Conservation (phyloP, 352 stramenopile species). For the Phytophthora fragariaefolia region DNA sequence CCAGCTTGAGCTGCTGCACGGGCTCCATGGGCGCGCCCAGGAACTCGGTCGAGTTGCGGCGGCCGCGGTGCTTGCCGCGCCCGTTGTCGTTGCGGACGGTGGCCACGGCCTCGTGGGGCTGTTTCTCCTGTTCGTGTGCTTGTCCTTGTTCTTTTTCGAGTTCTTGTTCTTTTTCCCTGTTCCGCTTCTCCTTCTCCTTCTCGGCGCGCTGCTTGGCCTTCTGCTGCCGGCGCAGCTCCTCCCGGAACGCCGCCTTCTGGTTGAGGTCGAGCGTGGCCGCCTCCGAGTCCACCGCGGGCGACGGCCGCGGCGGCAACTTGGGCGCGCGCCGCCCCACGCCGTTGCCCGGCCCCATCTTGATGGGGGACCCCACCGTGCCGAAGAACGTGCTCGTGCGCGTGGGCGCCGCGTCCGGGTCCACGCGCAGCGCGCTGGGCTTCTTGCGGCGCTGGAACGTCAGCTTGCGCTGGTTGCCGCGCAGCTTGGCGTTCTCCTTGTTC, state of each 20-base stretch:
- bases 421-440: slow-evolving; percentile 37
- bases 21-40: slow-evolving; percentile 55
- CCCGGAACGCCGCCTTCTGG: slow-evolving; percentile 57
- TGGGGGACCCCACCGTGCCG: slow-evolving; percentile 71
- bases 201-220: slow-evolving; percentile 47
- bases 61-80: slow-evolving; percentile 32
- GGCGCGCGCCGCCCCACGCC: slow-evolving; percentile 13
- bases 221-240: slow-evolving; percentile 57
- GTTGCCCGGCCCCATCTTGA: slow-evolving; percentile 59
- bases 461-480: slow-evolving; percentile 55
- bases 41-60: slow-evolving; percentile 60
- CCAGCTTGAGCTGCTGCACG: slow-evolving; percentile 67
- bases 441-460: slow-evolving; percentile 63
- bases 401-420: slow-evolving; percentile 43
- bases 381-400: slow-evolving; percentile 69
- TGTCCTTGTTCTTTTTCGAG: background rate
- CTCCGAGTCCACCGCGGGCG: slow-evolving; percentile 49
- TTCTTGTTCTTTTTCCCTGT: slow-evolving; percentile 34
- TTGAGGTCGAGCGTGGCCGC: slow-evolving; percentile 63
- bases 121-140: background rate
- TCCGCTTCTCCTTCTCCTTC: slow-evolving; percentile 20
- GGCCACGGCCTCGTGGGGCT: slow-evolving; percentile 35
- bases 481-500: slow-evolving; percentile 63
- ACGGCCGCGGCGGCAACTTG: slow-evolving; percentile 22
- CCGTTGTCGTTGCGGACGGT: slow-evolving; percentile 54